Percentiles rank a stretch among this genome's conserved stretches.
Conservation (phyloP, 768 basidiomycete genomes). For the Sarcomyxa edulis region DNA sequence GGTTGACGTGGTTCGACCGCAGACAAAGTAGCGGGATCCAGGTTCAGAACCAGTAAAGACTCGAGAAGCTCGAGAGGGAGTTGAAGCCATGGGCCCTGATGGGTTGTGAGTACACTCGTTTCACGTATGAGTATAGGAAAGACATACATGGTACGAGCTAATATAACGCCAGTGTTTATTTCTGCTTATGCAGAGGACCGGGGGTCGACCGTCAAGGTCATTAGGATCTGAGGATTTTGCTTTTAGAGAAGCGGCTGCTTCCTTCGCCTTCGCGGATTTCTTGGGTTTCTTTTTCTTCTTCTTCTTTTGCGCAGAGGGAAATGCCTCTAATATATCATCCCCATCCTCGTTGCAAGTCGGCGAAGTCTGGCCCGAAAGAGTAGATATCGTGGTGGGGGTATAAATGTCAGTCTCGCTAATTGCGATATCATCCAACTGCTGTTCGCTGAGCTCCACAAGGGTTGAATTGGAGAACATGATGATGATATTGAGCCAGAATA, state of each 20-base stretch:
- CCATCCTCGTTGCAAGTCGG: conserved; percentile 4
- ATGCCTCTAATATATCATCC: neutral
- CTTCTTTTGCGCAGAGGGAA: conserved; percentile 40
- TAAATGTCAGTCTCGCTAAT: neutral
- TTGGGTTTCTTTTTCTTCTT: conserved; percentile 67
- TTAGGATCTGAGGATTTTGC: conserved; percentile 22
- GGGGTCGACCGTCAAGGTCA: conserved; percentile 44
- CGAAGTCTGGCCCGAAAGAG: conserved; percentile 5
- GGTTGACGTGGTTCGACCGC: conserved; percentile 38
- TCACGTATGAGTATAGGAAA: conserved; percentile 8
- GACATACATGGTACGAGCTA: conserved; percentile 82
- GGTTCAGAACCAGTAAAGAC: conserved; percentile 72
- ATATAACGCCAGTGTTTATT: conserved; percentile 96
- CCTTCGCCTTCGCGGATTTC: conserved; percentile 46
- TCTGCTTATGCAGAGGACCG: conserved; percentile 80
- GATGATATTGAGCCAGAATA: no score
- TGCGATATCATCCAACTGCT: no score
- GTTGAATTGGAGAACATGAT: no score
- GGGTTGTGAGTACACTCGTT: conserved; percentile 10
- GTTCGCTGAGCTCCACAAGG: no score
- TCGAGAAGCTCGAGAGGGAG: conserved; percentile 83
- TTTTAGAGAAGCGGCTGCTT: conserved; percentile 22
- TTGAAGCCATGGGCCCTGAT: conserved; percentile 87
- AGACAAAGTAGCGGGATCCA: conserved; percentile 63
- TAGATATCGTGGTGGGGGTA: conserved; percentile 2